Conservation (phyloP, 78 protist species). For the slime mould (Dictyostelium discoideum) region dicty_2.7 NC_007090.3:4258001-4258500, state of each 20-base stretch:
- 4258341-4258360: constrained; percentile 57
- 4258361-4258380: constrained; percentile 61
- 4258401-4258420: constrained; percentile 70
- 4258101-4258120: constrained; percentile 82
- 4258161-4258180: constrained; percentile 83
- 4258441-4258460: constrained; percentile 76
- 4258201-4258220: constrained; percentile 70
- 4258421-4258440: constrained; percentile 81
- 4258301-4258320: constrained; percentile 67
- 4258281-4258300: constrained; percentile 79
- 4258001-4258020: constrained; percentile 78
- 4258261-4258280: constrained; percentile 24
- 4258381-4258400: constrained; percentile 68
- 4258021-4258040: constrained; percentile 86
- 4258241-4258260: constrained; percentile 28
- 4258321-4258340: constrained; percentile 74
- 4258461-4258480: constrained; percentile 86
- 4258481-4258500: constrained; percentile 65
- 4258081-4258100: constrained; percentile 71
- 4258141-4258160: constrained; percentile 72
- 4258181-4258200: constrained; percentile 86
- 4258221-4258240: constrained; percentile 75
- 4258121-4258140: constrained; percentile 70
- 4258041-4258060: constrained; percentile 80
- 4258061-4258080: constrained; percentile 63